These are phyloP conservation scores for Adansonia madagascariensis DNA, from an alignment of 441 rosid species.

Conservation along the genomic window DNA sequence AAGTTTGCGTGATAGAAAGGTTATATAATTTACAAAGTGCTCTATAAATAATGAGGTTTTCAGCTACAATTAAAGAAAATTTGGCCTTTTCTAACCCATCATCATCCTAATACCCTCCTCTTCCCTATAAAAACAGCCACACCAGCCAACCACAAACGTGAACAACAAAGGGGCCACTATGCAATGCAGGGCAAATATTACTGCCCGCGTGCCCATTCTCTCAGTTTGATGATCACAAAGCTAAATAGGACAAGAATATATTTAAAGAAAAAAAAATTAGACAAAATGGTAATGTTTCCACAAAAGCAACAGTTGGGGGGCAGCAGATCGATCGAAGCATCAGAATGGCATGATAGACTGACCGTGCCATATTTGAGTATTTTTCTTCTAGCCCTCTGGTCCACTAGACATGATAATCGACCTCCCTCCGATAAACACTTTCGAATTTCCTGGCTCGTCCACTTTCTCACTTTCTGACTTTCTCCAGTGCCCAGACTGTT, in stretches of 20 bases:
- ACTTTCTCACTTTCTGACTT: slow-evolving; percentile 20
- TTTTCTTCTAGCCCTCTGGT: slow-evolving; percentile 30
- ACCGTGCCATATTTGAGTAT: slow-evolving; percentile 18
- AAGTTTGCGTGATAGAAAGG: neutral
- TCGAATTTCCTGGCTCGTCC: slow-evolving; percentile 4
- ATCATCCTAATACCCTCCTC: slow-evolving; percentile 29
- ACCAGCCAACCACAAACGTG: slow-evolving; percentile 42
- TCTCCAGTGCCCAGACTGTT: slow-evolving; percentile 24
- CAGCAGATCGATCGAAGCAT: slow-evolving; percentile 12
- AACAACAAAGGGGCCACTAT: slow-evolving; percentile 15
- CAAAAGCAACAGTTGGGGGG: neutral
- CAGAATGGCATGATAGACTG: slow-evolving; percentile 23
- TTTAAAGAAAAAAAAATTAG: neutral
- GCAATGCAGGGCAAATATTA: slow-evolving; percentile 36
- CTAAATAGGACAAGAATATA: neutral
- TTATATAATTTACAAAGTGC: slow-evolving; percentile 41
- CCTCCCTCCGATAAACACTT: slow-evolving; percentile 1
- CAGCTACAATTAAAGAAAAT: slow-evolving; percentile 37
- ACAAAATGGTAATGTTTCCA: slow-evolving; percentile 28
- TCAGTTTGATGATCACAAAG: slow-evolving; percentile 30
- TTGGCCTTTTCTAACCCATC: slow-evolving; percentile 24
- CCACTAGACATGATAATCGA: slow-evolving; percentile 40
- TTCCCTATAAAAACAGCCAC: slow-evolving; percentile 29
- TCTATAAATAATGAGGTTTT: slow-evolving; percentile 29
- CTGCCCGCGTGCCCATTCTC: slow-evolving; percentile 34